phyloP scores from a whole-genome alignment of 2,329 filamentous ascomycete genomes.

The Lasiodiplodia sp. region DNA sequence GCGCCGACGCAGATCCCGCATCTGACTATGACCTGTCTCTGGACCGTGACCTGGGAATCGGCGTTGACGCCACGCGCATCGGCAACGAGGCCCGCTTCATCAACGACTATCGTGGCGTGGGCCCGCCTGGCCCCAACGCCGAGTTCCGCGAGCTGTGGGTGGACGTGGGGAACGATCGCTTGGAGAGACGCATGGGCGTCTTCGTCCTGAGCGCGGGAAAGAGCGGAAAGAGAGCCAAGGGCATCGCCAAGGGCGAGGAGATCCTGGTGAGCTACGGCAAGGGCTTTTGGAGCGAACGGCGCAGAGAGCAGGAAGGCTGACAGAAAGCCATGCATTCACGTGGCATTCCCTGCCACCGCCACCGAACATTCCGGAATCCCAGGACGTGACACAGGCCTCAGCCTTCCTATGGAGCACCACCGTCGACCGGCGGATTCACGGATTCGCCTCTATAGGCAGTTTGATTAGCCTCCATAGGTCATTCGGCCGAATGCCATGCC shows the following conservation, averaged over 20 bases:
- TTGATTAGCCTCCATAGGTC: neutral
- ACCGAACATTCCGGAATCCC: neutral
- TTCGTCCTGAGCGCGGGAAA: slow-evolving; percentile 59
- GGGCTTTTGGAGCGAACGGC: slow-evolving; percentile 56
- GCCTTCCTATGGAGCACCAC: no score
- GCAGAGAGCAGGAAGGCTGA: slow-evolving; percentile 32
- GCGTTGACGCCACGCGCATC: slow-evolving; percentile 56
- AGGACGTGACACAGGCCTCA: neutral
- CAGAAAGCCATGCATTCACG: neutral
- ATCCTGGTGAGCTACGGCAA: slow-evolving; percentile 63
- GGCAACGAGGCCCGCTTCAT: slow-evolving; percentile 62
- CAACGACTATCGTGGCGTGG: slow-evolving; percentile 62
- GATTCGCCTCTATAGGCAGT: no score
- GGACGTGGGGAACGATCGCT: slow-evolving; percentile 45
- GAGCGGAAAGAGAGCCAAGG: slow-evolving; percentile 55
- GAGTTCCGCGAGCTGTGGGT: slow-evolving; percentile 52
- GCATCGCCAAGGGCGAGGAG: slow-evolving; percentile 58
- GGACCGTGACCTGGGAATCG: slow-evolving; percentile 57
- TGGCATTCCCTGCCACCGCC: neutral
- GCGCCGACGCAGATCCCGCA: slow-evolving; percentile 48
- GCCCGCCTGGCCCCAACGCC: slow-evolving; percentile 47
- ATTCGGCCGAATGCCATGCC: neutral
- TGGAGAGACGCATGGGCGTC: slow-evolving; percentile 58
- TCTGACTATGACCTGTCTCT: slow-evolving; percentile 61
- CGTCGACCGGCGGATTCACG: no score